These are phyloP conservation scores for Beauveria asiatica DNA, from an alignment of 2,329 filamentous ascomycete species.

Conservation along the genomic window DNA sequence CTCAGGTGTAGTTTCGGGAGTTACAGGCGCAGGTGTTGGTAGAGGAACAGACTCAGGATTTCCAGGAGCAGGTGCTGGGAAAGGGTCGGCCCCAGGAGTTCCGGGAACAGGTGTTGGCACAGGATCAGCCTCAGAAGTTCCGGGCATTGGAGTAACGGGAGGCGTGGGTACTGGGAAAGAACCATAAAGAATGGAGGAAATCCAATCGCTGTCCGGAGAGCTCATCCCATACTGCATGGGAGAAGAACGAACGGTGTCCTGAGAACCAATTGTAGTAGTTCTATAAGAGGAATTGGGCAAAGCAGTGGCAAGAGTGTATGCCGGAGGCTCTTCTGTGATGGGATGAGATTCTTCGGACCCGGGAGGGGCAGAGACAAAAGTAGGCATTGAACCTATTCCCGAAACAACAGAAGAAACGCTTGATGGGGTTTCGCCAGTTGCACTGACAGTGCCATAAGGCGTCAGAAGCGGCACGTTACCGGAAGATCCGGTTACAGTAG, in stretches of 20 bases:
- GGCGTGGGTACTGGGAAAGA: slow-evolving; percentile 24
- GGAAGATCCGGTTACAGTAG: background rate
- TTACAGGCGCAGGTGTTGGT: background rate
- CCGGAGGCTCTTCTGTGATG: slow-evolving; percentile 1
- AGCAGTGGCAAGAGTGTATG: slow-evolving; percentile 1
- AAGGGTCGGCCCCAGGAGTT: background rate
- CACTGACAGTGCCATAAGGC: background rate
- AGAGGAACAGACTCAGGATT: background rate
- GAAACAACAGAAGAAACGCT: background rate
- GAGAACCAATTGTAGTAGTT: background rate
- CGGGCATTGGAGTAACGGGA: slow-evolving; percentile 18
- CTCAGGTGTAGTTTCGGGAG: slow-evolving; percentile 7
- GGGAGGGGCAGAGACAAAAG: background rate
- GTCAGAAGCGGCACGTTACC: background rate
- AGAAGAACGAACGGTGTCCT: background rate
- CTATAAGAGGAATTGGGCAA: background rate
- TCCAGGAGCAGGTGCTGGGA: slow-evolving; percentile 13
- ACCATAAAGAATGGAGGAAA: slow-evolving; percentile 9
- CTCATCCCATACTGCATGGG: background rate
- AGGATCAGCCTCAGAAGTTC: background rate
- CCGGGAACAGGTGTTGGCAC: slow-evolving; percentile 13
- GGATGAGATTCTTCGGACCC: background rate
- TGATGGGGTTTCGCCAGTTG: background rate
- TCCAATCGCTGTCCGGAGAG: slow-evolving; percentile 6
- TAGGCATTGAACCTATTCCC: background rate